phyloP scores from a whole-genome alignment of 345 rosid species.

The Anastatica hierochuntica region DNA sequence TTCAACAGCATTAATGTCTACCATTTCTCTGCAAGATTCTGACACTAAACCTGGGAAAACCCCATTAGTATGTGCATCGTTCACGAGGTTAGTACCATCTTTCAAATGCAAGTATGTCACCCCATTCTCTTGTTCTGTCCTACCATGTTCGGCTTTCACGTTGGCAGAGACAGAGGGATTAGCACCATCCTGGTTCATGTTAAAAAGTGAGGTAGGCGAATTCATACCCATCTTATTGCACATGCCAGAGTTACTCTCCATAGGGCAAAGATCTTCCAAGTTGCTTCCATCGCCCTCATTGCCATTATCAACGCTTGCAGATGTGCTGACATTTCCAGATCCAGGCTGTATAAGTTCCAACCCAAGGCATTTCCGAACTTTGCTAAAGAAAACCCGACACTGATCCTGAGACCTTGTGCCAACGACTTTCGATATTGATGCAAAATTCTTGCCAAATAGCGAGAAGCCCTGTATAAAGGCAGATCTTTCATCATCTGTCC shows the following conservation, averaged over 20 bases:
- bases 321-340: constrained; percentile 31
- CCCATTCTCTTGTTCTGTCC: constrained; percentile 31
- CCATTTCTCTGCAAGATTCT: constrained; percentile 14
- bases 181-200: constrained; percentile 29
- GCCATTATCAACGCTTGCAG: constrained; percentile 41
- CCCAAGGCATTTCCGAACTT: constrained; percentile 87
- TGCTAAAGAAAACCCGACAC: constrained; percentile 86
- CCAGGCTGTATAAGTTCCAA: constrained; percentile 53
- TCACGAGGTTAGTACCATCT: constrained; percentile 24
- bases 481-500: constrained; percentile 89
- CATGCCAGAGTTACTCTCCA: constrained; percentile 41
- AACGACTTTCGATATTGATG: constrained; percentile 50
- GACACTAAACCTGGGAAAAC: constrained; percentile 8
- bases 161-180: constrained; percentile 12
- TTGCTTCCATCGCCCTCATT: constrained; percentile 65
- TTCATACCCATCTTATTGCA: constrained; percentile 35
- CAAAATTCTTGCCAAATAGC: constrained; percentile 76
- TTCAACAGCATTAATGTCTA: constrained; percentile 20
- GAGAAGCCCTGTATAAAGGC: constrained; percentile 64
- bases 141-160: constrained; percentile 27
- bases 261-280: constrained; percentile 49
- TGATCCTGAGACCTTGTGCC: constrained; percentile 70
- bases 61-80: constrained; percentile 22
- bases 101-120: constrained; percentile 11
- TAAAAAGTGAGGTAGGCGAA: constrained; percentile 22